Base-by-base conservation (phyloP, 1,284 basidiomycete species). In the Boletus sp. region DNA sequence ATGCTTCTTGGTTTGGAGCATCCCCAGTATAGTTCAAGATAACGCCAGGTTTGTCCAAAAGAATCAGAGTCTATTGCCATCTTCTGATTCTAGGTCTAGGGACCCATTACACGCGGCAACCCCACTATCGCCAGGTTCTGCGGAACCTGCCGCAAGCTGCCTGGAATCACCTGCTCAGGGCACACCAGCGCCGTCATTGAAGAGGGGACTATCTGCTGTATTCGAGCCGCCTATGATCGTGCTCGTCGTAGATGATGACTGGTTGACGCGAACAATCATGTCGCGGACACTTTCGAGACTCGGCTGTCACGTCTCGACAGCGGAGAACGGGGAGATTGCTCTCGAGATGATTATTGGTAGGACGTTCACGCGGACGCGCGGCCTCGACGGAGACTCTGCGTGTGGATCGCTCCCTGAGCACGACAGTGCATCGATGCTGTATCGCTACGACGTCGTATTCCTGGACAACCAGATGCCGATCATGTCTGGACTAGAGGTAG, bases 401-500 rank as follows among this genome's bases (percentile, higher is more conserved):
- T 33, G 32, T 14, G 42, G 35, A 37, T 47, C 33, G n/a, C 16
- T 20, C 23, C 20, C 34, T 20, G 45, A 23, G 25, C 9, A 45
- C 13, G 47, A 48, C 2, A 30, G 37, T 3, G 14, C 12, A 29
- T 9, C 23, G 5, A n/a, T 26, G 12, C 40, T 33, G 12, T 8
- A 46, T 25, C 25, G 45, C 3, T 92, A 77, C 59, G 84, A 86
- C 48, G 75, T 89, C 3, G 74, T 90, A 23, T 93, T 93, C 67
- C 68, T 94, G 61, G 91, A 94, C 61, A 94, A 94, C 62, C 88
- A 90, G 67, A 90, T 89, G 88, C 91, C 88, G 4, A 74, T 89
- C 36, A 76, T 90, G 74, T 85, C 84, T 44, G 91, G 91, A 16
- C 68, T 92, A 34, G 82, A 85, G 54, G 77, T 82, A 25, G 82